Percentiles rank a stretch among this genome's conserved stretches.
phyloP scores from a whole-genome alignment of 202 grass and related monocot genomes.

The Zizania palustris region DNA sequence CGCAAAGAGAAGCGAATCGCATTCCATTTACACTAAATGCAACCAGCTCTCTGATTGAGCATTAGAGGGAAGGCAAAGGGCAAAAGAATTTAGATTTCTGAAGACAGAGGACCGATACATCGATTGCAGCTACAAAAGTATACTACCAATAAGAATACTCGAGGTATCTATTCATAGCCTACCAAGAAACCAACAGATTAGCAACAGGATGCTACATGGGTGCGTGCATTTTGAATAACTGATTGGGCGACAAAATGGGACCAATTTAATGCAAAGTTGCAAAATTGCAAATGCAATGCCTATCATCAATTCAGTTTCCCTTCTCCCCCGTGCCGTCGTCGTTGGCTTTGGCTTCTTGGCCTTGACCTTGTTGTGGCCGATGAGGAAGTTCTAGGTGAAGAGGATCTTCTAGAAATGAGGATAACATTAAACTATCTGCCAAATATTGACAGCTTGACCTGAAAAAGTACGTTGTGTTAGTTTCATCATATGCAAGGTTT shows the following conservation, averaged over 20 bases:
- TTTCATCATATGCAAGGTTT: constrained; percentile 15
- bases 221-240: neutral
- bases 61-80: neutral
- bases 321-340: neutral
- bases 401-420: constrained; percentile 82
- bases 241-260: constrained; percentile 5
- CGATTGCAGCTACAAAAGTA: constrained; percentile 25
- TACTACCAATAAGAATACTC: neutral
- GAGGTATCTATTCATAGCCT: constrained; percentile 29
- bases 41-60: neutral
- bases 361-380: constrained; percentile 63
- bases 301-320: neutral
- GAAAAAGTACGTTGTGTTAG: constrained; percentile 32
- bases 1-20: neutral
- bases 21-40: neutral
- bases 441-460: constrained; percentile 88
- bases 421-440: constrained; percentile 74
- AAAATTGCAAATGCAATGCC: neutral
- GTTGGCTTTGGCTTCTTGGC: constrained; percentile 36
- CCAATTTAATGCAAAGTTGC: constrained; percentile 32
- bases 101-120: constrained; percentile 21
- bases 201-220: constrained; percentile 18
- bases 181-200: constrained; percentile 23
- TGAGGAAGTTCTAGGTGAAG: constrained; percentile 69
- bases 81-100: neutral